Base-by-base conservation (phyloP, 768 basidiomycete species). In the Udeniomyces megalosporus region DNA sequence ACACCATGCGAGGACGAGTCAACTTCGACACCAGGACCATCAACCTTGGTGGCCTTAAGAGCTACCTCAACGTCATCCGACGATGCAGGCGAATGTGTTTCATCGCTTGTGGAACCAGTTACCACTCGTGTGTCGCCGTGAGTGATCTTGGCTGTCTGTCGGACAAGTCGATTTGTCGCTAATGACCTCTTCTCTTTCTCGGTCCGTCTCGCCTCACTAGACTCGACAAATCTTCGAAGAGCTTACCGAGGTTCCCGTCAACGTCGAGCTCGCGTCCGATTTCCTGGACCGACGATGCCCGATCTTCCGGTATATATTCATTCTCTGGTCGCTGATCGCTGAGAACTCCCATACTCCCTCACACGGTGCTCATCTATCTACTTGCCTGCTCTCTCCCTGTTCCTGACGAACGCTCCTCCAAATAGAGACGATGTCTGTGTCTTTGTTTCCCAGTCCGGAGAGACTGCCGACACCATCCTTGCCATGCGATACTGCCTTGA, bases 1-100 rank as follows among this genome's bases (percentile, higher is more conserved):
- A 99, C 81, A 99, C 95, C 55, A 99, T 99, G 95, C 87, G 95
- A 81, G 95, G 95, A 65, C 90, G 95, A 69, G 87, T 99, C 78
- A 97, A 95, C 80, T 99, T 99, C 69, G 95, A 97, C 71, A 82
- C 80, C 58, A 81, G 88, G 75, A 80, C 80, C 67, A 87, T 99
- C 71, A 96, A 85, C 12, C 84, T 99, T 47, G 95, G 95, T 72
- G 95, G 95, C 44, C 80, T 99, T 65, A 88, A 91, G 65, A 86
- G 85, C 20, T 97, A 97, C 74, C 81, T 99, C 64, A 87, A 85
- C 44, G 92, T 95, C 72, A 97, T 99, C 71, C 84, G 95, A 64
- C 84, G 95, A 67, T 86, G 91, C 59, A 80, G 95, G 65, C 82
- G 95, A 59, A 88, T 99, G 68, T 85, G 97, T 44, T 97, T 97